Conservation (phyloP, 768 basidiomycete genomes). For the Hygrophoropsis aurantiaca region DNA sequence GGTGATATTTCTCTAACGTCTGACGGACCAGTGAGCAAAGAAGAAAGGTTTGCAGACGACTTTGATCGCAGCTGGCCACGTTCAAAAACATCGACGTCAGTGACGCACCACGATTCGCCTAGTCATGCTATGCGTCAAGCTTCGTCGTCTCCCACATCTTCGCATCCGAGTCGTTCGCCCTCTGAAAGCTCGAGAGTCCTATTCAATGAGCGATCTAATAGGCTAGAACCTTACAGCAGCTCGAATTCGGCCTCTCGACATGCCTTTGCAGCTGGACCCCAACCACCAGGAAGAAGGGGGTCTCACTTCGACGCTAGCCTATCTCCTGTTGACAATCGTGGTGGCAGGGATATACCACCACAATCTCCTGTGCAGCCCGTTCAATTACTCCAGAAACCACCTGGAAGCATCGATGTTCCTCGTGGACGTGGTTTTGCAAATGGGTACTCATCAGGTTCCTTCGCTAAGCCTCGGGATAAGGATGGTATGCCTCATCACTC, state of each 20-base stretch:
- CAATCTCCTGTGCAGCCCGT: slow-evolving; percentile 41
- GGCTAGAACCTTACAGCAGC: slow-evolving; percentile 78
- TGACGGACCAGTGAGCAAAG: slow-evolving; percentile 67
- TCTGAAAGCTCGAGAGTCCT: slow-evolving; percentile 68
- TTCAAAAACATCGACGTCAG: slow-evolving; percentile 49
- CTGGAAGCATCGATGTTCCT: slow-evolving; percentile 16
- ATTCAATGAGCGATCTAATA: slow-evolving; percentile 95
- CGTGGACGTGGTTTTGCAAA: slow-evolving; percentile 2
- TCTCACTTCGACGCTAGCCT: slow-evolving; percentile 41
- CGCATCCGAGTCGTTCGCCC: slow-evolving; percentile 45
- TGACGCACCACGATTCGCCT: slow-evolving; percentile 42
- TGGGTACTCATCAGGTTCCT: background rate
- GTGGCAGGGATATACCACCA: slow-evolving; percentile 45
- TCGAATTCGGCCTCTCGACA: slow-evolving; percentile 44
- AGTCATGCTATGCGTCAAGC: slow-evolving; percentile 25
- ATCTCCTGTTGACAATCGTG: slow-evolving; percentile 41
- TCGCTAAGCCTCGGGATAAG: slow-evolving; percentile 17
- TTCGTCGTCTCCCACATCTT: slow-evolving; percentile 36
- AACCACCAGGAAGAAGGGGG: slow-evolving; percentile 36
- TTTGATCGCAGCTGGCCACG: slow-evolving; percentile 97
- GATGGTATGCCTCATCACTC: slow-evolving; percentile 42
- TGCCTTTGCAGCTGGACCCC: slow-evolving; percentile 29
- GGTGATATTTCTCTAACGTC: slow-evolving; percentile 11
- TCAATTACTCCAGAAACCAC: slow-evolving; percentile 62
- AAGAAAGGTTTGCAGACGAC: slow-evolving; percentile 89